These are phyloP conservation scores for Chlamydomonas sp. DNA, from an alignment of 139 green algal species.

Conservation along the genomic window DNA sequence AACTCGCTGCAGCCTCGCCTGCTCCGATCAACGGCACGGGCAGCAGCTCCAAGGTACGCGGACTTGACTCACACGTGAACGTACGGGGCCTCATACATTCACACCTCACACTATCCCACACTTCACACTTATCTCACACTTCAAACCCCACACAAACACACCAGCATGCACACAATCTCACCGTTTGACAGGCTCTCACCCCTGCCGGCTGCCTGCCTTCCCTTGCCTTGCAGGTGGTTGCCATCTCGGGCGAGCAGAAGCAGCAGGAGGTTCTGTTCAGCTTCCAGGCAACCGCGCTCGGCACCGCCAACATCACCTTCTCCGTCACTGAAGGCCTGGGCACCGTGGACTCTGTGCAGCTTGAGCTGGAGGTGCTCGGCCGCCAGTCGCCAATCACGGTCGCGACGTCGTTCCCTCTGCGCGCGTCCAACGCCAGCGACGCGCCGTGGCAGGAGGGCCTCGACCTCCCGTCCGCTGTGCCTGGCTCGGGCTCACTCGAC, in stretches of 20 bases:
- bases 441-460: conserved; percentile 32
- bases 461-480: conserved; percentile 36
- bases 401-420: conserved; percentile 43
- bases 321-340: background rate
- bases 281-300: conserved; percentile 26
- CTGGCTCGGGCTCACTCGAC: conserved; percentile 15
- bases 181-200: too few relatives aligned
- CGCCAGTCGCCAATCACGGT: conserved; percentile 35
- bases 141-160: too few relatives aligned
- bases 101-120: too few relatives aligned
- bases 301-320: conserved; percentile 21
- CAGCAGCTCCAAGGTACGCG: too few relatives aligned
- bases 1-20: background rate
- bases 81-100: too few relatives aligned
- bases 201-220: too few relatives aligned
- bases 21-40: too few relatives aligned
- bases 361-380: conserved; percentile 11
- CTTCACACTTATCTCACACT: too few relatives aligned
- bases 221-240: too few relatives aligned
- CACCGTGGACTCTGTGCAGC: background rate
- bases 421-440: background rate
- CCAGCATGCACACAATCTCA: too few relatives aligned
- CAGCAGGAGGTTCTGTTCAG: conserved; percentile 44
- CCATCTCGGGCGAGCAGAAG: too few relatives aligned
- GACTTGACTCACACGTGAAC: too few relatives aligned